Evolutionary conservation across 2,329 filamentous ascomycete species (phyloP), one percentile per base, ranked within the genome.

Genomic region (Phaeosphaeriaceae sp.): DNA sequence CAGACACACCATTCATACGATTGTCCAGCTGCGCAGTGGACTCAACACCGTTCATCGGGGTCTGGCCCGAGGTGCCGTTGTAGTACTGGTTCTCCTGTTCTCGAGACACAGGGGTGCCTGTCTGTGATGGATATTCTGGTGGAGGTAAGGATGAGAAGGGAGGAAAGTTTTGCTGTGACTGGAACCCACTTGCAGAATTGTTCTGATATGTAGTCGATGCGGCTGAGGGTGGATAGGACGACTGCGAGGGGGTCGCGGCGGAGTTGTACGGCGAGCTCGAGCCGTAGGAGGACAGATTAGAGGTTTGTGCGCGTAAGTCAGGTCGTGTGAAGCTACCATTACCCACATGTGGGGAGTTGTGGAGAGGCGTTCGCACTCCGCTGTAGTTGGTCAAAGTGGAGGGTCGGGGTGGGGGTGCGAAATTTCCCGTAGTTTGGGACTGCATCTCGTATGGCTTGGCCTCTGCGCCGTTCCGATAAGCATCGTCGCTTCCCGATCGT

Each of bases 151-250:
- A 66, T 7, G 69, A 81, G 60, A 89, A 87, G 0, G 82, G 79
- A 23, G 84, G 79, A 51, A 87, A 86, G 54, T 81, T 86, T 54
- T 86, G 81, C 47, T 86, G 82, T 30, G 78, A 72, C 18, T 85
- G 81, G 64, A 85, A 89, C 33, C 73, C 69, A 52, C 72, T 69
- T 45, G 60, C 56, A 45, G 71, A 68, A 23, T 54, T 68, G 41
- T 41, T 56, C 39, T 66, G 67, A 47, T 70, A 74, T 56, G 63
- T 34, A 70, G 68, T 48, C 79, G 82, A 37, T 75, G 61, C 52
- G 7, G 76, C 38, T 73, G 81, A 63, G 64, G 76, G 58, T 60
- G 75, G 44, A 76, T 76, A 64, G 79, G 79, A 64, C 66, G 79
- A 64, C 66, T 76, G 65, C 76, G 77, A 60, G 77, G 83, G 54